Evolutionary conservation across 495 filamentous ascomycete species (phyloP).

Genomic region (Aspergillus incahuasiensis): DNA sequence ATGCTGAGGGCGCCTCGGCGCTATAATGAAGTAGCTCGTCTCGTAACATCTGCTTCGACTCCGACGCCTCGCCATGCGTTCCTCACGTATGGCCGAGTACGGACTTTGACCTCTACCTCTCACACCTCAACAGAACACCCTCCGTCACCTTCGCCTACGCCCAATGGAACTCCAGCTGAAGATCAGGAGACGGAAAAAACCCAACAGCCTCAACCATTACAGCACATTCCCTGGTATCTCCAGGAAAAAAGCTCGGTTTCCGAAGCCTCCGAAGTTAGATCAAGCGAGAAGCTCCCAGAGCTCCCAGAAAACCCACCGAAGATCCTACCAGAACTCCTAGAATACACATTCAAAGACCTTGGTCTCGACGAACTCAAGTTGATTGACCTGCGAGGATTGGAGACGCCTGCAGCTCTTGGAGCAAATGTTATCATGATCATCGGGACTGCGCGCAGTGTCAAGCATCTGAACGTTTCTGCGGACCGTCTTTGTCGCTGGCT

Average conservation of each 20-base stretch:
- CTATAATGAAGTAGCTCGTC: neutral
- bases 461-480: slow-evolving; percentile 88
- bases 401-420: slow-evolving; percentile 82
- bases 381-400: slow-evolving; percentile 75
- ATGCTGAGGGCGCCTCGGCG: slow-evolving; percentile 2
- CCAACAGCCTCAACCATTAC: slow-evolving; percentile 8
- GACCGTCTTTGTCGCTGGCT: slow-evolving; percentile 86
- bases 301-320: slow-evolving; percentile 70
- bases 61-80: slow-evolving; percentile 8
- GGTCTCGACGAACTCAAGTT: slow-evolving; percentile 75
- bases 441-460: slow-evolving; percentile 88
- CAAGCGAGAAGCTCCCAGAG: slow-evolving; percentile 66
- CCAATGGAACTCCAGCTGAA: slow-evolving; percentile 21
- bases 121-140: neutral
- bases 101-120: slow-evolving; percentile 8
- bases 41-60: neutral
- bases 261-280: slow-evolving; percentile 48
- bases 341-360: slow-evolving; percentile 72
- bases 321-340: slow-evolving; percentile 66
- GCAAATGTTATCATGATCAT: slow-evolving; percentile 87
- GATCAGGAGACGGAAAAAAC: neutral
- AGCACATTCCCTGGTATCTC: slow-evolving; percentile 76
- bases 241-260: slow-evolving; percentile 54
- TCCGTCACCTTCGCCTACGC: slow-evolving; percentile 4
- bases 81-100: slow-evolving; percentile 4